Percentiles rank a stretch among this genome's conserved stretches.
Evolutionary conservation across 805 yeast genomes (phyloP).

Genomic region (Wickerhamiella shivajii): DNA sequence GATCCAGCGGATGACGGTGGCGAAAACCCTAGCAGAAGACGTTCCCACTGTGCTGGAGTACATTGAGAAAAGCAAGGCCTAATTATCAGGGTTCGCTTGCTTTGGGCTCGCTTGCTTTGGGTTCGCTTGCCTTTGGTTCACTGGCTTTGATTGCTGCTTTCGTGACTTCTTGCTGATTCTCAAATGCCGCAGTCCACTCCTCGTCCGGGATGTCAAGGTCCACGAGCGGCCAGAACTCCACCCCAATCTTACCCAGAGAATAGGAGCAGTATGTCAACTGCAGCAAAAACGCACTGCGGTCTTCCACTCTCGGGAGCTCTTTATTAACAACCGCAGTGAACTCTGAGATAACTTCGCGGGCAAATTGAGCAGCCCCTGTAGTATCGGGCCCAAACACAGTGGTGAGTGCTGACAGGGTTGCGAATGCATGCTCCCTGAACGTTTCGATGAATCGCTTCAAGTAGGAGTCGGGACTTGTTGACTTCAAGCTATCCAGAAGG

Average conservation of each 20-base stretch:
- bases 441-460: constrained; percentile 71
- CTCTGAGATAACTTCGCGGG: constrained; percentile 17
- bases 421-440: constrained; percentile 68
- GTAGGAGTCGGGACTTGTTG: constrained; percentile 42
- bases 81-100: too few species aligned
- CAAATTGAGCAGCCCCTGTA: constrained; percentile 20
- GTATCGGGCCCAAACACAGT: constrained; percentile 40
- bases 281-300: constrained; percentile 48
- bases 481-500: constrained; percentile 40
- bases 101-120: too few species aligned
- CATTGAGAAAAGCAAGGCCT: constrained; percentile 18
- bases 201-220: constrained; percentile 19
- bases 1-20: constrained; percentile 24
- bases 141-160: constrained; percentile 1
- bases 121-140: too few species aligned
- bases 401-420: constrained; percentile 50
- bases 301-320: constrained; percentile 22
- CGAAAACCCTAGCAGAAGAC: constrained; percentile 24
- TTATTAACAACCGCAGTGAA: constrained; percentile 16
- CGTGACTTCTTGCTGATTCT: constrained; percentile 28
- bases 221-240: constrained; percentile 42
- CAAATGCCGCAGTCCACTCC: constrained; percentile 32
- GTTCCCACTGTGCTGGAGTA: constrained; percentile 23
- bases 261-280: constrained; percentile 85
- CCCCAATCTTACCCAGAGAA: constrained; percentile 56